phyloP scores from a whole-genome alignment of 2,329 filamentous ascomycete species.

The Pseudocercospora fijiensis region DNA sequence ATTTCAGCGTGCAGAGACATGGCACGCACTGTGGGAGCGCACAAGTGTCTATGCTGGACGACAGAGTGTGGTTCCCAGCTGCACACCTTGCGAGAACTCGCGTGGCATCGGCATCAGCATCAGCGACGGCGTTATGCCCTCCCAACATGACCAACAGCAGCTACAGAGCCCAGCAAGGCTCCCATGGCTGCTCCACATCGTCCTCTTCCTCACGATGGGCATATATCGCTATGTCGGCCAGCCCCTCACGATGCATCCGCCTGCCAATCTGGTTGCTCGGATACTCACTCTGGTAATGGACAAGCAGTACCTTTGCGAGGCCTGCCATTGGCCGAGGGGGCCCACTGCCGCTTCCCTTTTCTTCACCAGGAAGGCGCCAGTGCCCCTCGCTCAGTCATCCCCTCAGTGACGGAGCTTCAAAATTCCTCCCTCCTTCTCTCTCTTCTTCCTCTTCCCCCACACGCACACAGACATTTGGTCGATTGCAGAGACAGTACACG shows the following conservation, averaged over 20 bases:
- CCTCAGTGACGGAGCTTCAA: background rate
- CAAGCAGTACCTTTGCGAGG: background rate
- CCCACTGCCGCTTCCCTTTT: background rate
- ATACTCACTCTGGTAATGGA: background rate
- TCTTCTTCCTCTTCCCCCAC: slow-evolving; percentile 6
- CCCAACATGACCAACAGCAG: background rate
- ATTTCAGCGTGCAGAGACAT: background rate
- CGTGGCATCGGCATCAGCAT: background rate
- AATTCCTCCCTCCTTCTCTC: slow-evolving; percentile 11
- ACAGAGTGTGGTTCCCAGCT: background rate
- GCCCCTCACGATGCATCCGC: background rate
- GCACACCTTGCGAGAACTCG: background rate
- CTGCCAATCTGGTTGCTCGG: background rate
- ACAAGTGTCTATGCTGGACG: background rate
- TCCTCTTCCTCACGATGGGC: background rate
- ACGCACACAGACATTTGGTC: background rate
- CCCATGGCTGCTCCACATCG: background rate
- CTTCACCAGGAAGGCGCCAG: background rate
- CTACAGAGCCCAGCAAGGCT: background rate
- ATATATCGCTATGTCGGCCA: background rate
- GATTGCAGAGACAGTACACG: slow-evolving; percentile 2
- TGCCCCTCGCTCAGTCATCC: background rate
- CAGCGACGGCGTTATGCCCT: background rate
- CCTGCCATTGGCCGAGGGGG: background rate
- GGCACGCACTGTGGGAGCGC: background rate